These are phyloP conservation scores for Mycosphaerelloides madeirae DNA, from an alignment of 2,329 filamentous ascomycete species.

Conservation along the genomic window DNA sequence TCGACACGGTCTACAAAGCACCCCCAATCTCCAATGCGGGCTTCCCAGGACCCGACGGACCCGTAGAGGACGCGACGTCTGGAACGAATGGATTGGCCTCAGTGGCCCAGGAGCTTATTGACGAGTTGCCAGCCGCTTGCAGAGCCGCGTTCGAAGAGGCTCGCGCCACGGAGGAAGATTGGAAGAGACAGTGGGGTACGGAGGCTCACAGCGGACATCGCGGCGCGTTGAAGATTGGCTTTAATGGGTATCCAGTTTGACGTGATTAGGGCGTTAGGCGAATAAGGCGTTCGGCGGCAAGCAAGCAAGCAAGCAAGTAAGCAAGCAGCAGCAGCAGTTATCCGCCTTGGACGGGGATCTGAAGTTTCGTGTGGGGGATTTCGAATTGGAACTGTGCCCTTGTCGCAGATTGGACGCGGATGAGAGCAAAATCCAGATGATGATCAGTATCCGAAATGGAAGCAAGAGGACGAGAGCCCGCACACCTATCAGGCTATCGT, in stretches of 20 bases:
- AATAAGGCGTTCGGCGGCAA: slow-evolving; percentile 27
- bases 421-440: no score
- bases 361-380: not conserved
- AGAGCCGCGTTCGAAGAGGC: slow-evolving; percentile 67
- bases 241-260: slow-evolving; percentile 47
- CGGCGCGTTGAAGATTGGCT: slow-evolving; percentile 44
- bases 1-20: slow-evolving; percentile 58
- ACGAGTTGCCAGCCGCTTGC: slow-evolving; percentile 65
- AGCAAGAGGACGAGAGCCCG: no score
- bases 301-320: not conserved
- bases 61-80: slow-evolving; percentile 41
- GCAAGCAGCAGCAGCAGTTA: not conserved
- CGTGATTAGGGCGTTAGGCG: slow-evolving; percentile 33
- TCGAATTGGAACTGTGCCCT: not conserved
- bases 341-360: not conserved
- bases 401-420: no score
- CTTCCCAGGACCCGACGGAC: slow-evolving; percentile 55
- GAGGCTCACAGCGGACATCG: slow-evolving; percentile 56
- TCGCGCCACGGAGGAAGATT: slow-evolving; percentile 59
- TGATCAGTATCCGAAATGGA: no score
- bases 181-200: slow-evolving; percentile 69
- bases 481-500: no score
- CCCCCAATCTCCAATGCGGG: slow-evolving; percentile 55
- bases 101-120: slow-evolving; percentile 60
- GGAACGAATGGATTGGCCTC: slow-evolving; percentile 55